These are phyloP conservation scores for Naegleria fowleri DNA, from an alignment of 208 protist genomes.

Conservation along the genomic window DNA sequence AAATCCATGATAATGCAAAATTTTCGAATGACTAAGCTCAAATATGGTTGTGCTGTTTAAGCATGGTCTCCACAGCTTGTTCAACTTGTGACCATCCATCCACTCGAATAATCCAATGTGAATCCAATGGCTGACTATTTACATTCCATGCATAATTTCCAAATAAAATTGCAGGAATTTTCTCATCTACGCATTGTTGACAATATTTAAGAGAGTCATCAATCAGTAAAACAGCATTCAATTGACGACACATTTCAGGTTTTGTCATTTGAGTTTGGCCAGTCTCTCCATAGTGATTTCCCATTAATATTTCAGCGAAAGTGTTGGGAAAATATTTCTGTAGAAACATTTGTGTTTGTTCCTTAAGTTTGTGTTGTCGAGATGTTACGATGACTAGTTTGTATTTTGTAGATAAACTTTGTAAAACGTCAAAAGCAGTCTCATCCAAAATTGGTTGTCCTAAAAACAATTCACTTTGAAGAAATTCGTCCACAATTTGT, in stretches of 20 bases:
- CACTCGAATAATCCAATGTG: neutral
- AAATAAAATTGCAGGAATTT: constrained; percentile 19
- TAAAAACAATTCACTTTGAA: neutral
- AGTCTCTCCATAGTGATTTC: constrained; percentile 23
- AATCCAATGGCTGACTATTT: neutral
- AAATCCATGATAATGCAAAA: too few species aligned
- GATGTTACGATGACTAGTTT: constrained; percentile 10
- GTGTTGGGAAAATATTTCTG: neutral
- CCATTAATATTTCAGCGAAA: neutral
- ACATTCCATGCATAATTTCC: constrained; percentile 25
- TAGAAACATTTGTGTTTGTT: neutral
- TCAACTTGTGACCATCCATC: neutral
- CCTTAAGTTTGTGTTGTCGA: neutral
- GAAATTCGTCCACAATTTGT: neutral
- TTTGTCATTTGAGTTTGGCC: neutral
- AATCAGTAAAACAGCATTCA: neutral
- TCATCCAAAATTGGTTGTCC: neutral
- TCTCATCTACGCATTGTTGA: neutral
- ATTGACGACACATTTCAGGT: constrained; percentile 18
- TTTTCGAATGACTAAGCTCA: too few species aligned
- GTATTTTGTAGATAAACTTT: neutral
- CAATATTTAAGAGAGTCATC: constrained; percentile 3
- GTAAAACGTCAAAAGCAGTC: neutral
- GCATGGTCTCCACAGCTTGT: neutral
- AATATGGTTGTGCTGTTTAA: neutral